Evolutionary conservation across 2,329 filamentous ascomycete genomes (phyloP).

Genomic region (Phaeosphaeriaceae sp.): DNA sequence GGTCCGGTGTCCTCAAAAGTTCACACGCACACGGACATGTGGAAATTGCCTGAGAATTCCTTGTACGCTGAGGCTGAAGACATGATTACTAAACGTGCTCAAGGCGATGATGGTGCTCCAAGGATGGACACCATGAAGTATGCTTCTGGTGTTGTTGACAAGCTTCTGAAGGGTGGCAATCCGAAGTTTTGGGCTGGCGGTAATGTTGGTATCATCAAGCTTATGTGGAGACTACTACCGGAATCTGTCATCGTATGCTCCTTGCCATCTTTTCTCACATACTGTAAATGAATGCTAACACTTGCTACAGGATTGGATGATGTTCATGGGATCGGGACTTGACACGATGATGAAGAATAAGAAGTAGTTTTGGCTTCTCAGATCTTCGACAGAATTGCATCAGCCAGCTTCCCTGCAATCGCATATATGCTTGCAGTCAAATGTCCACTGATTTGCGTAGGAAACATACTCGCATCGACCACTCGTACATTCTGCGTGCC

Average conservation of each 20-base stretch:
- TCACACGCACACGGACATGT: slow-evolving; percentile 1
- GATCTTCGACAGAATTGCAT: slow-evolving; percentile 22
- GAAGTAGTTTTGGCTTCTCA: neutral
- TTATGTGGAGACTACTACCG: neutral
- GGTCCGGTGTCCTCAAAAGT: slow-evolving; percentile 11
- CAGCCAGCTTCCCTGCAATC: slow-evolving; percentile 44
- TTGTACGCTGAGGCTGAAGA: slow-evolving; percentile 5
- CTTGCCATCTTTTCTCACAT: neutral
- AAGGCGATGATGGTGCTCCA: slow-evolving; percentile 9
- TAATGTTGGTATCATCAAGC: neutral
- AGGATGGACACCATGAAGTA: slow-evolving; percentile 10
- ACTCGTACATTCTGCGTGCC: slow-evolving; percentile 45
- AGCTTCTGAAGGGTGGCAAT: neutral
- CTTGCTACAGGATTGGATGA: neutral
- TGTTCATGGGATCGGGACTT: neutral
- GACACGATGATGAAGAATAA: slow-evolving; percentile 4
- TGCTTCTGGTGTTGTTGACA: slow-evolving; percentile 20
- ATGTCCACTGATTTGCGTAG: slow-evolving; percentile 45
- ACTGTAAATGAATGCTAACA: neutral
- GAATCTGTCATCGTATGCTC: neutral
- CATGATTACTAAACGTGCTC: slow-evolving; percentile 1
- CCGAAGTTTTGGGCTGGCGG: slow-evolving; percentile 6
- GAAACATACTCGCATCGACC: slow-evolving; percentile 47
- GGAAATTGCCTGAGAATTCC: slow-evolving; percentile 8
- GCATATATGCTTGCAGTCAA: slow-evolving; percentile 47